Percentiles rank a stretch among this genome's conserved stretches.
Conservation (phyloP, 1,284 basidiomycete genomes). For the Sporisorium scitamineum region DNA sequence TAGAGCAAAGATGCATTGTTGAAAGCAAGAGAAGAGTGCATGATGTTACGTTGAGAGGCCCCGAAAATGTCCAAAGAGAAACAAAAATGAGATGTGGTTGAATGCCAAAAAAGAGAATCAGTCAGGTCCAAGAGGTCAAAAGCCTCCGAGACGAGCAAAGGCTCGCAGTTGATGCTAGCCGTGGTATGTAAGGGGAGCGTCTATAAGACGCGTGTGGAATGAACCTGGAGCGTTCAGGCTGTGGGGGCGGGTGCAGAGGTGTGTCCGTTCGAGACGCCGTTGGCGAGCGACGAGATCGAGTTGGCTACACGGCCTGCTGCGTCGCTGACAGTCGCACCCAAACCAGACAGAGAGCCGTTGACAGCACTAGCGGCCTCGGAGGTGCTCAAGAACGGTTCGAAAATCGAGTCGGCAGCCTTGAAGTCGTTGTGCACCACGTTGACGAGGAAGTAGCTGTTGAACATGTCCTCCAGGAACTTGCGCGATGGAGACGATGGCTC, state of each 20-base stretch:
- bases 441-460: slow-evolving; percentile 65
- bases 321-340: slow-evolving; percentile 26
- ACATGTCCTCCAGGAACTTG: slow-evolving; percentile 59
- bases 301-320: slow-evolving; percentile 19
- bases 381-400: slow-evolving; percentile 60
- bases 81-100: slow-evolving; percentile 1
- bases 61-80: slow-evolving; percentile 41
- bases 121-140: not conserved
- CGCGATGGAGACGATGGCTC: slow-evolving; percentile 50
- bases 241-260: slow-evolving; percentile 19
- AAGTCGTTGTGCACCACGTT: slow-evolving; percentile 69
- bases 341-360: slow-evolving; percentile 23
- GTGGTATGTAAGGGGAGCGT: not conserved
- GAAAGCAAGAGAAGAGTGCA: slow-evolving; percentile 47
- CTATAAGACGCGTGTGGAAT: not conserved
- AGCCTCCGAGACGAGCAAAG: not conserved
- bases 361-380: slow-evolving; percentile 4
- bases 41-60: slow-evolving; percentile 50
- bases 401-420: slow-evolving; percentile 64
- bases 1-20: slow-evolving; percentile 43
- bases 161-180: slow-evolving; percentile 48
- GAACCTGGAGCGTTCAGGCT: slow-evolving; percentile 4
- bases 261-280: slow-evolving; percentile 33
- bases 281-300: slow-evolving; percentile 35
- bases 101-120: slow-evolving; percentile 15